Evolutionary conservation across 2,329 filamentous ascomycete species (phyloP), one percentile per base, ranked within the genome.

Genomic region (Nigrospora oryzae): DNA sequence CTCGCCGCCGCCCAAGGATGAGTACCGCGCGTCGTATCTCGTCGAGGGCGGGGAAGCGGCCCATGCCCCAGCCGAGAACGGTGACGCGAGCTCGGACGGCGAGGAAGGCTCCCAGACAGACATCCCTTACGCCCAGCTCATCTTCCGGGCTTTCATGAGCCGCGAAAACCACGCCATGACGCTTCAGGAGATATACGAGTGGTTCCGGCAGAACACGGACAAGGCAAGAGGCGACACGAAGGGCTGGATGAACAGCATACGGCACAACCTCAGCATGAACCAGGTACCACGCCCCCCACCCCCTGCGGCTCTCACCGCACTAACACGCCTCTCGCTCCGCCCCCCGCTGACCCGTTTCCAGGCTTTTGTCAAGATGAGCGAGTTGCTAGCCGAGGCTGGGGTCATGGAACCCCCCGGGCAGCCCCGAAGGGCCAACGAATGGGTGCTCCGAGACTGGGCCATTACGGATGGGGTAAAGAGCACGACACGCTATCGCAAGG

Each of bases 251-350:
- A 97, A 96, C 64, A 95, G 88, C 61, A 94, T 97, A 52, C 80
- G 91, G 2, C 91, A 97, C 63, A 97, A 97, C 55, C 70, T 97
- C 8, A 95, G 89, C 40, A 96, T 97, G 90, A 97, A 97, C 56
- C 75, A 77, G 49, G 91, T 96, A 79, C 23, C 23, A 10, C 10
- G 23, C 7, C 23, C 23, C 23, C n/a, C n/a, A n/a, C n/a, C 10
- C 10, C 23, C 23, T 10, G 23, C 23, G 23, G 23, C 23, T 28
- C 8, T 7, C 8, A 7, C 23, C 23, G 23, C 35, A 36, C 14
- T 17, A 13, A 10, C 7, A 23, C n/a, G 13, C 12, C 23, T 28
- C 23, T 10, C 5, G 8, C 5, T 28, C 7, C 7, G 23, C 23
- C 10, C 7, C 23, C 23, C 23, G 8, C 23, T 28, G 23, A 28